phyloP scores from a whole-genome alignment of 2,329 filamentous ascomycete genomes.

The Magnaporthales sp. region DNA sequence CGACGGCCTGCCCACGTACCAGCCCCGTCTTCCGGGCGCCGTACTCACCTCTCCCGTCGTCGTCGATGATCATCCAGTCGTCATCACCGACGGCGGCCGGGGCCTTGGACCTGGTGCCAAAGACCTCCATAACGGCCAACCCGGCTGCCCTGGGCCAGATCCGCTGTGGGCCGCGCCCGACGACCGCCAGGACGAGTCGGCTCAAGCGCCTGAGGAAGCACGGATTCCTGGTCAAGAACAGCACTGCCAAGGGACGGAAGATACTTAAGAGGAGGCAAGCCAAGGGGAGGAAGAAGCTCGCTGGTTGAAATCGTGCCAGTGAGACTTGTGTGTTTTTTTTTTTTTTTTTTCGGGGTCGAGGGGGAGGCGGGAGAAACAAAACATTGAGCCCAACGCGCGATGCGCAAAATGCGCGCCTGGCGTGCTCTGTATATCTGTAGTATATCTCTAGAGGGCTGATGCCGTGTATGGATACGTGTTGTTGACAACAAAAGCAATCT shows the following conservation, averaged over 20 bases:
- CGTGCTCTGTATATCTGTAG: not conserved
- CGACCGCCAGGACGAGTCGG: constrained; percentile 44
- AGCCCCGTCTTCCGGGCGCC: constrained; percentile 20
- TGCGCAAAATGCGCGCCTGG: not conserved
- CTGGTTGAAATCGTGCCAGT: constrained; percentile 14
- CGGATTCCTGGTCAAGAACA: constrained; percentile 44
- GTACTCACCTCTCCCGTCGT: not conserved
- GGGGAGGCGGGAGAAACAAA: not conserved
- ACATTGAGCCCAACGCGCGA: not conserved
- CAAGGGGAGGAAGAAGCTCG: constrained; percentile 42
- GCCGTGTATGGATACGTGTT: not conserved
- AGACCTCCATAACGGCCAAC: constrained; percentile 38
- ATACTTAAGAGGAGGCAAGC: constrained; percentile 40
- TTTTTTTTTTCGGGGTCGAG: not conserved
- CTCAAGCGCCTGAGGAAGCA: constrained; percentile 51
- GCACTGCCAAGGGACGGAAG: constrained; percentile 42
- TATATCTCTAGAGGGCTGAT: not conserved
- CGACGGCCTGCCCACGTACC: constrained; percentile 19
- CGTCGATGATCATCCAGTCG: constrained; percentile 10
- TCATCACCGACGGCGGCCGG: constrained; percentile 12
- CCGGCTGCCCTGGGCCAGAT: constrained; percentile 45
- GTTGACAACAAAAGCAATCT: not conserved
- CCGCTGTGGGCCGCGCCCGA: constrained; percentile 50
- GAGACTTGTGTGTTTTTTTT: no score
- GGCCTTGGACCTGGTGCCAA: constrained; percentile 34